Conservation (phyloP, 1,139 yeast genomes). For the Martiniozyma asiatica region DNA sequence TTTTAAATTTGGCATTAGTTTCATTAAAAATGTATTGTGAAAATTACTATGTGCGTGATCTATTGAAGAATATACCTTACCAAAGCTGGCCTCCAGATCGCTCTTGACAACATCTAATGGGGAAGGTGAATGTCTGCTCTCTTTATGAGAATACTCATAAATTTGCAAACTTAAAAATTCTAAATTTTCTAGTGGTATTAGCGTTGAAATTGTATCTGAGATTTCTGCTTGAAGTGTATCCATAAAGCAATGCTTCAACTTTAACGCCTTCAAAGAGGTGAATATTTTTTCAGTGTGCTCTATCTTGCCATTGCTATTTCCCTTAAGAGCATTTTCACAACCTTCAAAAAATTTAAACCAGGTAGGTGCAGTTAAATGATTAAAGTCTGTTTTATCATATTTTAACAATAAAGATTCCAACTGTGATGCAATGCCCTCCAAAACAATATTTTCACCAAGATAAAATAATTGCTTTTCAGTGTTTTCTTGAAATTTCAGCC, state of each 20-base stretch:
- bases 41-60: background rate
- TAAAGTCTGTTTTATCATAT: constrained; percentile 15
- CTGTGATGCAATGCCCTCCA: constrained; percentile 5
- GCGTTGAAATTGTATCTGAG: constrained; percentile 5
- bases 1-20: constrained; percentile 11
- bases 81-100: too few species aligned
- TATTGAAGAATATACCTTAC: too few species aligned
- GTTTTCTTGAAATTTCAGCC: constrained; percentile 14
- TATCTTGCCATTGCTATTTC: too few species aligned
- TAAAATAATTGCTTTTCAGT: constrained; percentile 12
- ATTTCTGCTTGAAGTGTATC: constrained; percentile 10
- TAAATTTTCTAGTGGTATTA: constrained; percentile 13
- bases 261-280: constrained; percentile 9
- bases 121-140: too few species aligned
- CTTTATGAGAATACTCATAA: constrained; percentile 18
- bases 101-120: too few species aligned
- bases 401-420: constrained; percentile 11
- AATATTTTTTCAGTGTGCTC: too few species aligned
- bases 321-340: background rate
- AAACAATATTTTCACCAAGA: constrained; percentile 7
- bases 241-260: constrained; percentile 16
- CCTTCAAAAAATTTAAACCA: constrained; percentile 18
- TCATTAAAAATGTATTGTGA: constrained; percentile 7
- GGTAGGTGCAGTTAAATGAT: constrained; percentile 13
- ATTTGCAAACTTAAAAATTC: constrained; percentile 13